Base-by-base conservation (phyloP, 495 filamentous ascomycete species). In the Bryoglossum gracile region DNA sequence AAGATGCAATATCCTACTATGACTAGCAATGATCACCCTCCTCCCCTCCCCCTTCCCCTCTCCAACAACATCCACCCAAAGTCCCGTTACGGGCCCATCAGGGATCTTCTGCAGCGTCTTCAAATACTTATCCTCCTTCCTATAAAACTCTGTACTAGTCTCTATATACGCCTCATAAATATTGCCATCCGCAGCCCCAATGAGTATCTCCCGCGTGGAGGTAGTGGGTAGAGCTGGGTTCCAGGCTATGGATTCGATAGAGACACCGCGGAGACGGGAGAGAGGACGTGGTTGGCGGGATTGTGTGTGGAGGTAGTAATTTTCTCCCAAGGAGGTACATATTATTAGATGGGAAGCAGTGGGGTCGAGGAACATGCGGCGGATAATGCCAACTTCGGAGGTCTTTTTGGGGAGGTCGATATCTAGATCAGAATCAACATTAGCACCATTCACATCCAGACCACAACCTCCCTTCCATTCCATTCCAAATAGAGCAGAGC, bases 141-240 rank as follows among this genome's bases (percentile, higher is more conserved):
- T 76, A 65, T 94, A 95, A 66, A 95, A 96, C 62, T 96, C 91
- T 37, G 81, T 87, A 16, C 87, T 82, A 4, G 87, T 87, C 65
- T 98, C 92, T 52, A 98, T 87, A 64, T 86, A 96, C n/a, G 81
- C 84, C 64, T 98, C 92, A 63, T 95, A 96, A 32, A 98, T 74
- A 63, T 86, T 91, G 17, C 94, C 92, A 72, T 98, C 94, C 17
- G 84, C 78, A 17, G 90, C 81, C 17, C 94, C 92, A 24, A 98
- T 65, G 3, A 98, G 72, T n/a, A 98, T 97, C 69, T 98, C 92
- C 41, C 92, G 74, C 0, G 92, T 98, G 1, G 88, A 94, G 11
- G 89, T 83, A 16, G 92, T 96, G 4, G 92, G 94, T n/a, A 89
- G 69, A n/a, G 89, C 89, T 2, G 92, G 94, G 61, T 87, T 96